These are phyloP conservation scores for Aspergillus avenaceus DNA, from an alignment of 495 filamentous ascomycete genomes.

Conservation along the genomic window DNA sequence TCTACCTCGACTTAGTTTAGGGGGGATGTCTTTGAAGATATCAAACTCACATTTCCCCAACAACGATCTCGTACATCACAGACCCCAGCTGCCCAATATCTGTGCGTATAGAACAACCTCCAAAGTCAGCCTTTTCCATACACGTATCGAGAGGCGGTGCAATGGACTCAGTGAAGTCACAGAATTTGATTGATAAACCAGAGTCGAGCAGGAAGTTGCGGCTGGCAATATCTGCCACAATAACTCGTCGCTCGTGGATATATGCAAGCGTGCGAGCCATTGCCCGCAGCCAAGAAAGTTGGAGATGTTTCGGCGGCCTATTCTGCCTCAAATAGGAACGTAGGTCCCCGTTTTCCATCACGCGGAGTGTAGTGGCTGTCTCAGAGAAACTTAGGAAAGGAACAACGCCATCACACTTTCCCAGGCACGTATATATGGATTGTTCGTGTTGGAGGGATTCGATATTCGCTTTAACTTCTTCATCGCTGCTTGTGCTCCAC, in stretches of 20 bases:
- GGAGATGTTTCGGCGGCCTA: constrained; percentile 10
- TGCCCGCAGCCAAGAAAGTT: constrained; percentile 19
- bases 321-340: constrained; percentile 13
- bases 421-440: constrained; percentile 14
- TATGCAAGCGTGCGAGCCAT: constrained; percentile 18
- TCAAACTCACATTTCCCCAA: constrained; percentile 8
- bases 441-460: constrained; percentile 18
- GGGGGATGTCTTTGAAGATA: constrained; percentile 5
- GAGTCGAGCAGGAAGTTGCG: constrained; percentile 24
- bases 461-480: constrained; percentile 14
- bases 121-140: constrained; percentile 18
- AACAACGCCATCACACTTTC: constrained; percentile 13
- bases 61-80: constrained; percentile 21
- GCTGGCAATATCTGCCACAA: constrained; percentile 24
- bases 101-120: constrained; percentile 17
- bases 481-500: constrained; percentile 8
- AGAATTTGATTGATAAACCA: constrained; percentile 19
- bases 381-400: constrained; percentile 7
- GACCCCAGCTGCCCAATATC: constrained; percentile 21
- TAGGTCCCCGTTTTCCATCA: constrained; percentile 22
- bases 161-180: constrained; percentile 22
- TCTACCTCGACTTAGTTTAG: background rate
- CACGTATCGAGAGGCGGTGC: constrained; percentile 12
- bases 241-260: constrained; percentile 18
- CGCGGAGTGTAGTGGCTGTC: constrained; percentile 6